Evolutionary conservation across 352 stramenopile species (phyloP).

Genomic region (Globisporangium alternatum): DNA sequence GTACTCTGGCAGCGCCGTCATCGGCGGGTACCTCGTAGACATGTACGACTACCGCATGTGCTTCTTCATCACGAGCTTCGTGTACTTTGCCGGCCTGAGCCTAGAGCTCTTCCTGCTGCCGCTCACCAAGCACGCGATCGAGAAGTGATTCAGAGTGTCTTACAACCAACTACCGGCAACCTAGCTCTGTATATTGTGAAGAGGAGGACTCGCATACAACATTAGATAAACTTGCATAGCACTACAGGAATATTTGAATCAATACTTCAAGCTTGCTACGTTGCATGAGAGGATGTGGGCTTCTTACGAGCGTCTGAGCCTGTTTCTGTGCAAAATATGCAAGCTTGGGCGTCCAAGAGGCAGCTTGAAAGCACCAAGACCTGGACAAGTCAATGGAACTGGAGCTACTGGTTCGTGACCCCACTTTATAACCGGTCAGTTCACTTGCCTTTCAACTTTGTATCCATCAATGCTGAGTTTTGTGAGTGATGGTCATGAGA

Average conservation of each 20-base stretch:
- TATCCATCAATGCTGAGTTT: not conserved
- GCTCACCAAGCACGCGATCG: constrained; percentile 17
- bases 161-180: not conserved
- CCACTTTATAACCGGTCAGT: not conserved
- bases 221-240: not conserved
- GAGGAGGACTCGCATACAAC: not conserved
- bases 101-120: constrained; percentile 24
- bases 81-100: constrained; percentile 24
- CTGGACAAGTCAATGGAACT: no score
- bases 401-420: no score
- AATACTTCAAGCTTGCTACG: no score
- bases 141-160: constrained; percentile 6
- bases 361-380: no score
- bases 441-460: not conserved
- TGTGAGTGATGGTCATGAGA: not conserved
- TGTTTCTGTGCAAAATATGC: no score
- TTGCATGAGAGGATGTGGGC: no score
- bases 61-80: constrained; percentile 33
- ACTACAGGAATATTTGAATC: no score
- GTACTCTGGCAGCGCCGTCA: constrained; percentile 29
- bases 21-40: constrained; percentile 31
- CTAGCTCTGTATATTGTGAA: not conserved
- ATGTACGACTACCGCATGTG: constrained; percentile 30
- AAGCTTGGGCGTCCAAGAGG: no score
- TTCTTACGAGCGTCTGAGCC: no score